Conservation (phyloP, 176 grass and related monocot species). For the Poa pratensis region DNA sequence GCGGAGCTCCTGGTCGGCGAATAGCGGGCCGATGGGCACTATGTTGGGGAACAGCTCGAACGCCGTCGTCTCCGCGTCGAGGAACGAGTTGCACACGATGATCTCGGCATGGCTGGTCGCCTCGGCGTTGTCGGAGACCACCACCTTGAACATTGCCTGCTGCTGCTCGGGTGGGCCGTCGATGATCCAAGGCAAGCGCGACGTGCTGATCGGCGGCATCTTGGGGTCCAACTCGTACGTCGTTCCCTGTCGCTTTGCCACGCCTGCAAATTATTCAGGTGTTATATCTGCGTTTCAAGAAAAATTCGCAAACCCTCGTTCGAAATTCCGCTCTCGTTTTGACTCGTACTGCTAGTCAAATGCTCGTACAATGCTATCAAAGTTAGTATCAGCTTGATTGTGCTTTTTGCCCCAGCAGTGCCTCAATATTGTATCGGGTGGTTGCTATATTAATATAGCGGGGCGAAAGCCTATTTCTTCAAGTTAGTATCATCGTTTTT, state of each 20-base stretch:
- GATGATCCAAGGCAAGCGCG: slow-evolving; percentile 40
- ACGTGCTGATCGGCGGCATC: slow-evolving; percentile 44
- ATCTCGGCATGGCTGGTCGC: slow-evolving; percentile 41
- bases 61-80: slow-evolving; percentile 44
- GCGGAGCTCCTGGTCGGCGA: slow-evolving; percentile 9
- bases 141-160: slow-evolving; percentile 46
- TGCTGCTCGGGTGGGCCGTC: background rate
- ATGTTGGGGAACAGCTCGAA: slow-evolving; percentile 40
- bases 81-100: slow-evolving; percentile 63
- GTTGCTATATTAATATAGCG: too few relatives aligned
- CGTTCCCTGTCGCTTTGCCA: slow-evolving; percentile 24
- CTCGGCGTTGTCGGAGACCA: slow-evolving; percentile 20
- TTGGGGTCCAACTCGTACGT: slow-evolving; percentile 33
- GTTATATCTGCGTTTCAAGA: background rate
- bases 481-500: too few relatives aligned
- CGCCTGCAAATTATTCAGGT: slow-evolving; percentile 7
- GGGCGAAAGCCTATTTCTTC: too few relatives aligned
- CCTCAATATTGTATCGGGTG: too few relatives aligned
- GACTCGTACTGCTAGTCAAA: too few relatives aligned
- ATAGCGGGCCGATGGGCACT: slow-evolving; percentile 58
- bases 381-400: too few relatives aligned
- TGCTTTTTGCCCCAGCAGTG: too few relatives aligned
- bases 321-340: too few relatives aligned
- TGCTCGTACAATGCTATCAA: too few relatives aligned
- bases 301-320: too few relatives aligned